Evolutionary conservation across 2,329 filamentous ascomycete species (phyloP).

Genomic region (Magnaporthiopsis rhizophila): DNA sequence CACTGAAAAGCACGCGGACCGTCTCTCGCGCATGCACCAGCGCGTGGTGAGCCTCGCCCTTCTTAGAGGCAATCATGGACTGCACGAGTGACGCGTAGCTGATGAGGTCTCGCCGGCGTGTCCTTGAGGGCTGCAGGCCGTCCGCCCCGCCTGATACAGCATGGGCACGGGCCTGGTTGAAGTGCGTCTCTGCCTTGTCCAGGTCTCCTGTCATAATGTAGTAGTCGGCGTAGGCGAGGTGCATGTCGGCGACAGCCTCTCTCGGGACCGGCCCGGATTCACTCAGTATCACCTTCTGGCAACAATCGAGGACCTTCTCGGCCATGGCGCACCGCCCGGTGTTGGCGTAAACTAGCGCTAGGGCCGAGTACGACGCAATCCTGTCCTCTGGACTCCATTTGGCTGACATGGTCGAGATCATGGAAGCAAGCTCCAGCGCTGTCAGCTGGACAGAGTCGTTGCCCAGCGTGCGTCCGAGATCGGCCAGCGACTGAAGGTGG

Average conservation of each 20-base stretch:
- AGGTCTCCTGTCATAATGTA: slow-evolving; percentile 57
- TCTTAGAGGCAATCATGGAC: slow-evolving; percentile 57
- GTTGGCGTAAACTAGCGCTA: slow-evolving; percentile 45
- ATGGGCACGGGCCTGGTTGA: slow-evolving; percentile 3
- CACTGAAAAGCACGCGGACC: slow-evolving; percentile 46
- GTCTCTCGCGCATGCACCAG: slow-evolving; percentile 48
- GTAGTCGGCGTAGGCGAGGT: slow-evolving; percentile 69
- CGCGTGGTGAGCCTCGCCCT: slow-evolving; percentile 50
- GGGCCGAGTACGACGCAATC: slow-evolving; percentile 36
- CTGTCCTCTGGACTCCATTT: slow-evolving; percentile 27
- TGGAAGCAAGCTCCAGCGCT: slow-evolving; percentile 37
- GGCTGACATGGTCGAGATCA: slow-evolving; percentile 30
- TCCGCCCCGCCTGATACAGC: neutral
- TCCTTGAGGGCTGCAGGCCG: slow-evolving; percentile 12
- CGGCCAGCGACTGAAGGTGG: slow-evolving; percentile 41
- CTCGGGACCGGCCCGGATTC: slow-evolving; percentile 27
- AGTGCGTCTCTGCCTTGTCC: slow-evolving; percentile 41
- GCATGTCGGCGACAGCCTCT: slow-evolving; percentile 42
- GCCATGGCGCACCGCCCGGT: slow-evolving; percentile 45
- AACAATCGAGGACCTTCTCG: slow-evolving; percentile 46
- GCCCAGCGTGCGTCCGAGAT: slow-evolving; percentile 44
- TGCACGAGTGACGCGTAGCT: slow-evolving; percentile 56
- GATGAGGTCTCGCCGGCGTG: slow-evolving; percentile 39
- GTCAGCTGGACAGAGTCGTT: slow-evolving; percentile 36
- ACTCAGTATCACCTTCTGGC: slow-evolving; percentile 39